Evolutionary conservation across 257 asterid species (phyloP), one percentile per base, ranked within the genome.

Genomic region (Apocynum venetum): DNA sequence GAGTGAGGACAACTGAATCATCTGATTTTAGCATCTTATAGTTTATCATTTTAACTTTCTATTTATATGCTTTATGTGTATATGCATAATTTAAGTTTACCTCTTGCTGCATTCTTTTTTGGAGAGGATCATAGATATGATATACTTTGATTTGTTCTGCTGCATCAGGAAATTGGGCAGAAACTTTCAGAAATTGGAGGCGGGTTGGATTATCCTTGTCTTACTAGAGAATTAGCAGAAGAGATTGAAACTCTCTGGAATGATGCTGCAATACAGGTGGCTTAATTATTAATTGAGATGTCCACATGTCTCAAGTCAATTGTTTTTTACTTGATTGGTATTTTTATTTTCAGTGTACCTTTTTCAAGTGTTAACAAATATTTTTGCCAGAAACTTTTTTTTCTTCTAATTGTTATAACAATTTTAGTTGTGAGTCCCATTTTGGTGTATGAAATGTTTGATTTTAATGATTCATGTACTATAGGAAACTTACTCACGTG

Each of bases 241-340:
- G 96, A 93, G 80, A 92, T 93, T 25, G 97, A 80, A 85, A 77
- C 92, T 77, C 89, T 96, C 78, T 96, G 99, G 99, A 84, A 86
- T 75, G 99, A 96, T 82, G 82, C 87, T 87, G 97, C 97, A 82
- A 88, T 96, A 82, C 96, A 93, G 96, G 99, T 93, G 31, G 43
- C 79, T 83, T 75, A 52, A 73, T 48, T 74, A 65, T 78, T 64
- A 40, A 55, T n/a, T 8, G 20, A 55, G 61, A 15, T 4, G 9
- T 79, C 49, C 52, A 40, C 73, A 75, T 83, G 71, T 43, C 14
- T 65, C 77, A 47, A 55, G 41, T 35, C 9, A 5, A 1, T 47
- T 31, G 67, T 44, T 74, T 66, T 65, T 67, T 40, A 52, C 31
- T 17, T 66, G 14, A 17, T 68, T 67, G 7, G 35, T 15, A 31